Conservation (phyloP, 2,329 filamentous ascomycete species). For the Westerdykella aurantiaca region DNA sequence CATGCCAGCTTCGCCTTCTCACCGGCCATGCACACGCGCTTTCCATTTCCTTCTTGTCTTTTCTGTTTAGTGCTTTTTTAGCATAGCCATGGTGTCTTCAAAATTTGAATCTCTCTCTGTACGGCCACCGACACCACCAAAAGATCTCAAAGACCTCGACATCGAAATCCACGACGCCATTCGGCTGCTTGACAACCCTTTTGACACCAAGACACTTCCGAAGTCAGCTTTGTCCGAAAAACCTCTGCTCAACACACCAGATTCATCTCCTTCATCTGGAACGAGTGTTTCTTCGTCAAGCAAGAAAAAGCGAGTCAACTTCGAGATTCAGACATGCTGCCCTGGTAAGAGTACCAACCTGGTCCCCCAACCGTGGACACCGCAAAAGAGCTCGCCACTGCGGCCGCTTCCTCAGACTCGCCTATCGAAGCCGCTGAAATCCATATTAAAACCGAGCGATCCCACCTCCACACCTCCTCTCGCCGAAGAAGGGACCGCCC, state of each 20-base stretch:
- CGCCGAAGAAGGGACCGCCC: slow-evolving; percentile 36
- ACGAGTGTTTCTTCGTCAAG: slow-evolving; percentile 25
- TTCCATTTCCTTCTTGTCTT: slow-evolving; percentile 9
- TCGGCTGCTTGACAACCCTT: slow-evolving; percentile 40
- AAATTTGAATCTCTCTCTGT: slow-evolving; percentile 44
- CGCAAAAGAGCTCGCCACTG: slow-evolving; percentile 39
- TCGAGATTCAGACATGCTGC: slow-evolving; percentile 56
- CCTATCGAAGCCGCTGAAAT: slow-evolving; percentile 55
- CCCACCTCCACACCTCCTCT: slow-evolving; percentile 32
- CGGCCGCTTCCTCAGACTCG: slow-evolving; percentile 46
- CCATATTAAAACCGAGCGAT: slow-evolving; percentile 72
- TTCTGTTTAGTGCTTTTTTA: slow-evolving; percentile 19
- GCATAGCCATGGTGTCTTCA: slow-evolving; percentile 39
- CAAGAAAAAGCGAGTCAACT: slow-evolving; percentile 49
- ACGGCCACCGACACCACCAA: slow-evolving; percentile 54
- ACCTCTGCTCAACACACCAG: slow-evolving; percentile 31
- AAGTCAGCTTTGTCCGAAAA: slow-evolving; percentile 3
- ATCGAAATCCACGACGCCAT: slow-evolving; percentile 36
- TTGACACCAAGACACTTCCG: slow-evolving; percentile 27
- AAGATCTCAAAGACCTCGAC: slow-evolving; percentile 38
- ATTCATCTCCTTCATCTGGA: slow-evolving; percentile 42
- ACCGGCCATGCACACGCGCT: slow-evolving; percentile 22
- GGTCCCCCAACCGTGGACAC: slow-evolving; percentile 20
- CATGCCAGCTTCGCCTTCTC: not conserved
- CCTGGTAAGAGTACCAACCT: slow-evolving; percentile 33